Percentiles rank a stretch among this genome's conserved stretches.
These are phyloP conservation scores for Eudorina sp. DNA, from an alignment of 139 green algal species.

Conservation along the genomic window DNA sequence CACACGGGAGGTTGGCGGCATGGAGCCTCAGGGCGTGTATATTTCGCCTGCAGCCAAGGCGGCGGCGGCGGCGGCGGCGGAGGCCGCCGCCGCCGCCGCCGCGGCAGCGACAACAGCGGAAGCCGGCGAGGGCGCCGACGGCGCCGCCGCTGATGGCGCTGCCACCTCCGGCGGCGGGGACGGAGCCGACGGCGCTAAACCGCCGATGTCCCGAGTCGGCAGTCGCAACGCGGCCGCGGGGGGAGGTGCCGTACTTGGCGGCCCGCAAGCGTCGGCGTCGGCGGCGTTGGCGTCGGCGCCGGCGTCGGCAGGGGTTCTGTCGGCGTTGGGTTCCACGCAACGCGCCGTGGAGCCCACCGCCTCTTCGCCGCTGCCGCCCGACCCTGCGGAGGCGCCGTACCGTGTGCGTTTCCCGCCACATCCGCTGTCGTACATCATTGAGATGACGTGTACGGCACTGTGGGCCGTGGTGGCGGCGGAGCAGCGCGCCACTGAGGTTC, in stretches of 20 bases:
- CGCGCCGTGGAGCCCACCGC: too few species aligned
- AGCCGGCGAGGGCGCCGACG: background rate
- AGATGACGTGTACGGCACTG: constrained; percentile 23
- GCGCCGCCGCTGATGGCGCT: background rate
- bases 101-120: background rate
- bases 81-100: background rate
- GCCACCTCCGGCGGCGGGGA: background rate
- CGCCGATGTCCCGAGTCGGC: too few species aligned
- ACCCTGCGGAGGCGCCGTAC: background rate
- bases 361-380: too few species aligned
- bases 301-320: background rate
- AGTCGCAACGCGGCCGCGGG: too few species aligned
- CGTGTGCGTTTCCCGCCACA: constrained; percentile 19
- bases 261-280: background rate
- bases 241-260: background rate
- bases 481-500: constrained; percentile 4
- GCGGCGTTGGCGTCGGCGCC: background rate
- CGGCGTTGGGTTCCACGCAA: too few species aligned
- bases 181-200: too few species aligned
- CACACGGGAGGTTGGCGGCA: constrained; percentile 1
- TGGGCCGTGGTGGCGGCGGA: constrained; percentile 30
- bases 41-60: background rate
- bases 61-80: background rate
- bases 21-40: background rate
- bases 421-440: constrained; percentile 33